Evolutionary conservation across 2,329 filamentous ascomycete genomes (phyloP), one percentile per base, ranked within the genome.

Genomic region (Hymenoscyphus occultus): DNA sequence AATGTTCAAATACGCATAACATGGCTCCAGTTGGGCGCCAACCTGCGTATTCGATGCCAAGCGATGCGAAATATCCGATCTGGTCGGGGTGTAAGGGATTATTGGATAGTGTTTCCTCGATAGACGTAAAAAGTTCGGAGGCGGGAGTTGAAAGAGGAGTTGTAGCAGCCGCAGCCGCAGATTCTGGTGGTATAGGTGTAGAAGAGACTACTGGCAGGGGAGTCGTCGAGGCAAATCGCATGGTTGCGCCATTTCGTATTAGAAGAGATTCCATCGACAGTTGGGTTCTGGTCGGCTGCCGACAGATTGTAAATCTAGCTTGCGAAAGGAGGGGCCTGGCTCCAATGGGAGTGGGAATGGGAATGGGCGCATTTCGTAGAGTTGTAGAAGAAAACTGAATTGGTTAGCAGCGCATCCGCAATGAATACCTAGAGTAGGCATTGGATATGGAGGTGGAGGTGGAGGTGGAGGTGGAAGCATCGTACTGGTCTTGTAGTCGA

Each of bases 41-140:
- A 40, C 31, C 35, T 74, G 94, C 93, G 73, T 90, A 98, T 72
- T 98, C 91, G 28, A 99, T 80, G 3, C 95, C 95, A 12, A 98
- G 81, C 6, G 86, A 83, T 71, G 91, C 86, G 65, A 99, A 81
- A 74, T 93, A 97, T 68, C 95, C 95, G 65, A 96, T 85, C 60
- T 86, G 82, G 73, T 94, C 90, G 10, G 74, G 73, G 4, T 71
- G 67, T 45, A 72, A 60, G 35, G 65, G 60, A 3, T 73, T 14
- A 70, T 63, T 22, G 39, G 59, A 58, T 13, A 40, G 7, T 13
- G 39, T 31, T 22, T 48, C 39, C 5, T 60, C 59, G 40, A 60
- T 13, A 45, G 39, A 22, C 7, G 39, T 51, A 28, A 32, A 14
- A 28, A 35, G 45, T 14, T 35, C 59, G 22, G n/a, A 13, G 13